phyloP scores from a whole-genome alignment of 1,284 basidiomycete genomes.

The Vanrija pseudolonga region DNA sequence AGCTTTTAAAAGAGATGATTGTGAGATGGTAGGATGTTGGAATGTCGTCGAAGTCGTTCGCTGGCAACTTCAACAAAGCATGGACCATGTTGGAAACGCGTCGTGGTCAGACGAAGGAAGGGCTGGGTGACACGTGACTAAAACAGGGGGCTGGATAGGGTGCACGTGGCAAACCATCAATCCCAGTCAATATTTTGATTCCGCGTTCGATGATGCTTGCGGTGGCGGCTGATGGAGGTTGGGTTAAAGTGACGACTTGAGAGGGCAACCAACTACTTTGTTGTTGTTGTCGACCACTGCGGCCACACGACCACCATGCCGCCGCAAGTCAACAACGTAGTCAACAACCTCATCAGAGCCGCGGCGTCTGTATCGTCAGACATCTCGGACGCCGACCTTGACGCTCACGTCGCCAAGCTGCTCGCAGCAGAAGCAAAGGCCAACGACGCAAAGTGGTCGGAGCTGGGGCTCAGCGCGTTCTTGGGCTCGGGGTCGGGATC shows the following conservation, averaged over 20 bases:
- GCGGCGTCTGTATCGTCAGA: slow-evolving; percentile 62
- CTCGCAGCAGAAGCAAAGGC: slow-evolving; percentile 85
- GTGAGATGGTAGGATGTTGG: not conserved
- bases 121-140: not conserved
- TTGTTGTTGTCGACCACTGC: not conserved
- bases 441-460: slow-evolving; percentile 62
- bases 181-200: too few relatives aligned
- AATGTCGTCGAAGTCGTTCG: not conserved
- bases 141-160: slow-evolving; percentile 1
- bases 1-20: too few relatives aligned
- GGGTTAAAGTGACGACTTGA: too few relatives aligned
- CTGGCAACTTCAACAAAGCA: too few relatives aligned
- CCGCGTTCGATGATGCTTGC: too few relatives aligned
- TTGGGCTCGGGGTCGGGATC: slow-evolving; percentile 50
- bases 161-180: not conserved
- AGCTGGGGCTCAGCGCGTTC: slow-evolving; percentile 44
- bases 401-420: slow-evolving; percentile 80
- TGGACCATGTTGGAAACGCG: not conserved
- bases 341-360: slow-evolving; percentile 76
- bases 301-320: slow-evolving; percentile 20
- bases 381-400: slow-evolving; percentile 77
- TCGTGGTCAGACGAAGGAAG: not conserved
- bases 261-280: not conserved
- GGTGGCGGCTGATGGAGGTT: not conserved
- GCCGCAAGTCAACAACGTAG: slow-evolving; percentile 77